Evolutionary conservation across 176 grass and related monocot genomes (phyloP).

Genomic region (Miscanthus lutarioriparius): DNA sequence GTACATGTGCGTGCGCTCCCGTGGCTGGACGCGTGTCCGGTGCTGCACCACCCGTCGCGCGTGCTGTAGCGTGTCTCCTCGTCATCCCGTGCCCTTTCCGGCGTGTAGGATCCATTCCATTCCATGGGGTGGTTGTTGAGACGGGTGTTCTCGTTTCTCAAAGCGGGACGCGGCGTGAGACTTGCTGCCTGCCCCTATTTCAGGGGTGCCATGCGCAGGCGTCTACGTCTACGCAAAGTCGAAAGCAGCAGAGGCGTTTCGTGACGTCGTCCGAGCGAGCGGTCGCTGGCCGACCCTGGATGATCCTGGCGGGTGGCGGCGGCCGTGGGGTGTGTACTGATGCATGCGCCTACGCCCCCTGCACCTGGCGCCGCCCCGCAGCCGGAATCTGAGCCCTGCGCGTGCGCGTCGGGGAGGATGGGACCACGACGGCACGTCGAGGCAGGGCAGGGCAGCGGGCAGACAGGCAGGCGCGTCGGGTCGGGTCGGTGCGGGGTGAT

Average conservation of each 20-base stretch:
- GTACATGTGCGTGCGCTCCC: background rate
- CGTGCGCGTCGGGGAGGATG: background rate
- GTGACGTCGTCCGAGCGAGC: too few relatives aligned
- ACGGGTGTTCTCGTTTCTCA: background rate
- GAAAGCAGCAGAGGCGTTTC: background rate
- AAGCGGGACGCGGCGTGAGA: background rate
- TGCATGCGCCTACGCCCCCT: too few relatives aligned
- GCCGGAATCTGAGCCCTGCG: background rate
- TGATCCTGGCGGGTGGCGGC: background rate
- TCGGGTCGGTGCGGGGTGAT: slow-evolving; percentile 40
- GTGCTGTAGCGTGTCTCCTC: background rate
- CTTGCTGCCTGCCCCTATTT: background rate
- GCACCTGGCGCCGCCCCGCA: background rate
- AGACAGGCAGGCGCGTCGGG: background rate
- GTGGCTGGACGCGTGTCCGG: slow-evolving; percentile 11
- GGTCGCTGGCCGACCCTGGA: too few relatives aligned
- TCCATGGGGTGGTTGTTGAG: background rate
- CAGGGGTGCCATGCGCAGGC: background rate
- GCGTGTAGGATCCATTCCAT: too few relatives aligned
- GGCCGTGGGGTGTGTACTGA: background rate
- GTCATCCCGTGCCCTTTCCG: background rate
- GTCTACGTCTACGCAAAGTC: background rate
- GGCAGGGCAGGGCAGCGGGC: background rate
- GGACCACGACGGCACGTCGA: background rate
- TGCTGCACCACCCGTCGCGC: background rate